Evolutionary conservation across 805 yeast genomes (phyloP).

Genomic region (Ogataea sp.): DNA sequence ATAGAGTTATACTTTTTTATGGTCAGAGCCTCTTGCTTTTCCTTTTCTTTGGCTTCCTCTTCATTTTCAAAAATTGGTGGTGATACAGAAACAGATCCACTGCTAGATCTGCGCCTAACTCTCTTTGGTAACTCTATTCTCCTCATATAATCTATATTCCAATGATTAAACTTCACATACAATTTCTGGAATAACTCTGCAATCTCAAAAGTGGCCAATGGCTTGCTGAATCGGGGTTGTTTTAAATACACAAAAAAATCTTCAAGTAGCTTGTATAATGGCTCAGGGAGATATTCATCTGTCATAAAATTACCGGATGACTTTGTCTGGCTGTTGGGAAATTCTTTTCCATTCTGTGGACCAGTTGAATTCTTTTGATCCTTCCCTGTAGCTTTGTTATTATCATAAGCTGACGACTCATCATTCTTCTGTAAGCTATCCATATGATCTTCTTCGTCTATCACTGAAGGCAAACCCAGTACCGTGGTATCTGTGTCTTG

Average conservation of each 20-base stretch:
- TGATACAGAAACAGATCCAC: neutral
- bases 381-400: no score
- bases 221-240: constrained; percentile 27
- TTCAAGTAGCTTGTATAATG: constrained; percentile 16
- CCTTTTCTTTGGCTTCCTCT: constrained; percentile 2
- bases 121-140: constrained; percentile 6
- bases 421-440: neutral
- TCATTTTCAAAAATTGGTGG: constrained; percentile 3
- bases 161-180: constrained; percentile 19
- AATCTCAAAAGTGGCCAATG: constrained; percentile 26
- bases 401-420: no score
- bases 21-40: constrained; percentile 8
- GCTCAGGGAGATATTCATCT: constrained; percentile 19
- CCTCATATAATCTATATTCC: constrained; percentile 11
- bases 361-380: no score
- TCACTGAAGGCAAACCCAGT: neutral
- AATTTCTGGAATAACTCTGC: constrained; percentile 27
- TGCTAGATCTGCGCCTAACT: neutral
- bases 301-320: no score
- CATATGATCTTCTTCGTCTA: neutral
- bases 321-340: no score
- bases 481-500: neutral
- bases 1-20: constrained; percentile 20
- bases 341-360: neutral
- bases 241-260: constrained; percentile 22